Evolutionary conservation across 164 flowering plant species (phyloP).

Genomic region (Magnolia changhungtana): DNA sequence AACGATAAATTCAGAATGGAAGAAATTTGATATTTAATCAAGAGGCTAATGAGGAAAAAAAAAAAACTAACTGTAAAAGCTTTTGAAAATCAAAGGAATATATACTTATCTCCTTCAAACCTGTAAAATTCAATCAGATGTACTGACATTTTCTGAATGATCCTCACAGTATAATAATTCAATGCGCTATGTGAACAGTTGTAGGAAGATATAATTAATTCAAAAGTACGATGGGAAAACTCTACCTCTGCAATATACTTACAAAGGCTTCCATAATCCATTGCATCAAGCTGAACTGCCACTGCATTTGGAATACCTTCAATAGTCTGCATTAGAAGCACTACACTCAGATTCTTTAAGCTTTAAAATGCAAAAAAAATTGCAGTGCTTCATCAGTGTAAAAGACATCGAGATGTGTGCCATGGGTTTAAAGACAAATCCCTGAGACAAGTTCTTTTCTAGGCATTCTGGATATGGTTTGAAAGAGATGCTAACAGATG

Average conservation of each 20-base stretch:
- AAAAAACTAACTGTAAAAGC: not conserved
- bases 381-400: not conserved
- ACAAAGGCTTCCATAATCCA: slow-evolving; percentile 49
- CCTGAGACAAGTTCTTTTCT: not conserved
- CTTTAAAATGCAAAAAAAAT: not conserved
- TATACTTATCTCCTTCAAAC: too few relatives aligned
- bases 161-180: not conserved
- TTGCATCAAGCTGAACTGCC: slow-evolving; percentile 77
- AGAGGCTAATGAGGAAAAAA: not conserved
- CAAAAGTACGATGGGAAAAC: not conserved
- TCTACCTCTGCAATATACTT: slow-evolving; percentile 72
- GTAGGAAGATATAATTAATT: slow-evolving; percentile 3
- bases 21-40: not conserved
- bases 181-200: not conserved
- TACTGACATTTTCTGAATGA: not conserved
- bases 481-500: not conserved
- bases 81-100: not conserved
- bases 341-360: slow-evolving; percentile 4
- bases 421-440: not conserved
- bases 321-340: slow-evolving; percentile 39
- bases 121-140: not conserved
- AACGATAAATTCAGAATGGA: not conserved
- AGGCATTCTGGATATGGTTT: not conserved
- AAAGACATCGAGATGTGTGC: not conserved
- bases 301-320: slow-evolving; percentile 76